Evolutionary conservation across 345 rosid species (phyloP), one percentile per base, ranked within the genome.

Genomic region (Geranium rotundifolium): DNA sequence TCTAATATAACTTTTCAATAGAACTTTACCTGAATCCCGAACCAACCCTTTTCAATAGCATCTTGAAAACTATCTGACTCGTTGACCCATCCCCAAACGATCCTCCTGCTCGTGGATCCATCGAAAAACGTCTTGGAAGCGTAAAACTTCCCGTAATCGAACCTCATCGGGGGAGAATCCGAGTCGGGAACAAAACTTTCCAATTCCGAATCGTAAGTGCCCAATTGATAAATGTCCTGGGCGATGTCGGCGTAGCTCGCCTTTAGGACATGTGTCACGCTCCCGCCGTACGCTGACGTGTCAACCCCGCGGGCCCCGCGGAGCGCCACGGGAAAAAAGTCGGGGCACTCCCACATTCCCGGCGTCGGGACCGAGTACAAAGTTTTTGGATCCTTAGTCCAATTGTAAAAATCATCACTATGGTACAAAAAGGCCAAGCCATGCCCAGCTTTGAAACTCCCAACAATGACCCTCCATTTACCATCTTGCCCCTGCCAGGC

Each of bases 341-440:
- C 91, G 0, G 80, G 83, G 69, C 88, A 83, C 62, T 88, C 95
- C 91, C 82, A 85, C 86, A 88, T 85, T 55, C 77, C 84, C 2
- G 82, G 78, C 56, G 17, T 66, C 4, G 27, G 54, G 0, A 68
- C 58, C 19, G 74, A 62, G 64, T 76, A 73, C 49, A 85, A 76
- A 14, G 82, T 82, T 16, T 60, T 60, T 14, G 66, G 66, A 57
- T 30, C 62, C 61, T 64, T 71, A 1, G 68, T 69, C 87, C 89
- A 84, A 5, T 57, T 19, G 46, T 64, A 7, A 67, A 85, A 86
- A 70, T 84, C 89, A 23, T 73, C 63, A 56, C 87, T 82, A 23
- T 13, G 68, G 59, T 86, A 84, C 14, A 82, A 61, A 59, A 84
- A 23, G 0, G 83, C 83, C 54, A 73, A 69, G n/a, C 87, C 92